Evolutionary conservation across 1,284 basidiomycete species (phyloP), one percentile per base, ranked within the genome.

Genomic region (Rhodotorula mucilaginosa): DNA sequence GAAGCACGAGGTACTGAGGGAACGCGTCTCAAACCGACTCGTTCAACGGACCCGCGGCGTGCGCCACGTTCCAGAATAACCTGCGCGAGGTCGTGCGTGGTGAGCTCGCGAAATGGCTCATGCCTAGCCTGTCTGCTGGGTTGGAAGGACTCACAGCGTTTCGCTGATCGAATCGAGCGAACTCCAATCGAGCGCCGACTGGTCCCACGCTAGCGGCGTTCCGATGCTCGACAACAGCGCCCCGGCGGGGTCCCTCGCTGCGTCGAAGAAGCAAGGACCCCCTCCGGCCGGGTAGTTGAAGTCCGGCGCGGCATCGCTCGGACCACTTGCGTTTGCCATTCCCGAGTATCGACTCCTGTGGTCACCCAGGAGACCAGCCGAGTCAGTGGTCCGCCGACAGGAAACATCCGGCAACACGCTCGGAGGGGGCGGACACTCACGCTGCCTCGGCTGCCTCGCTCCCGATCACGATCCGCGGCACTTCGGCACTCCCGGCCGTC

Each of bases 1-100:
- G 51, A 3, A 23, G 23, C 23, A 6, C n/a, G 19, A 52, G 51
- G 7, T 52, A 8, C 26, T 19, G 23, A 13, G 21, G 15, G n/a
- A n/a, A 21, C 12, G 51, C 51, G 23, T 26, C 21, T 13, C 51
- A 52, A 23, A 16, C 21, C 21, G 23, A 26, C 18, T 21, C 12
- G 12, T n/a, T 34, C 57, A 21, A 18, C 6, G 57, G 57, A 19
- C 57, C 57, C 31, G 34, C 31, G 16, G 57, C 57, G 19, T 39
- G 29, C 10, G 26, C 64, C 8, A 47, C 29, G 31, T 65, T 58
- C 64, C 64, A 65, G 44, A 65, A 65, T n/a, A 65, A 21, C 44
- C 64, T 65, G 56, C 49, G 16, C 31, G 8, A 23, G 13, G 39
- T 44, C 39, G 39, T 44, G 39, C 8, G 39, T 12, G 39, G 18